Evolutionary conservation across 257 asterid species (phyloP).

Genomic region (Galeopsis tetrahit): DNA sequence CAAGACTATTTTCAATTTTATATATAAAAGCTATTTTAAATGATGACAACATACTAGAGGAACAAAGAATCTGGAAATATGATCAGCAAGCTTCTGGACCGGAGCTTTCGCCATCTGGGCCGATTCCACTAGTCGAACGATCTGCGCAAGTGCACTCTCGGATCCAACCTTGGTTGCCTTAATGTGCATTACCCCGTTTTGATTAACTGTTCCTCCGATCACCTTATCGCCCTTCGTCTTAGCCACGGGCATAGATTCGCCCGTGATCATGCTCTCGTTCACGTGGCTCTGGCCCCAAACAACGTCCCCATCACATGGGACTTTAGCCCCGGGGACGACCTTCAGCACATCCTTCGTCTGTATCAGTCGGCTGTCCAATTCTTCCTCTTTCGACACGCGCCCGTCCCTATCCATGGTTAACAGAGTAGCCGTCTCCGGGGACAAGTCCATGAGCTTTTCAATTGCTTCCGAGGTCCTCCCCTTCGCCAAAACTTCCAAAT

Average conservation of each 20-base stretch:
- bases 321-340: slow-evolving; percentile 68
- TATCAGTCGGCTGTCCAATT: slow-evolving; percentile 56
- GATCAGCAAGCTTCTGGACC: slow-evolving; percentile 70
- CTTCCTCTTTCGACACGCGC: slow-evolving; percentile 54
- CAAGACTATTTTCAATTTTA: too few species aligned
- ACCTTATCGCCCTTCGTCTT: slow-evolving; percentile 55
- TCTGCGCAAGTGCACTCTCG: slow-evolving; percentile 69
- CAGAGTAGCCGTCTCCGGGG: slow-evolving; percentile 59
- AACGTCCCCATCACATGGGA: slow-evolving; percentile 66
- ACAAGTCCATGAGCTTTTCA: slow-evolving; percentile 64
- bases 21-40: too few species aligned
- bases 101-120: slow-evolving; percentile 78
- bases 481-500: slow-evolving; percentile 67
- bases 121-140: slow-evolving; percentile 65
- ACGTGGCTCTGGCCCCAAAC: slow-evolving; percentile 67
- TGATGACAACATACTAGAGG: slow-evolving; percentile 49
- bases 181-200: slow-evolving; percentile 56
- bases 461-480: slow-evolving; percentile 79
- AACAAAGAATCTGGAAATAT: slow-evolving; percentile 62
- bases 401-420: slow-evolving; percentile 46
- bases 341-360: slow-evolving; percentile 65
- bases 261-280: slow-evolving; percentile 77
- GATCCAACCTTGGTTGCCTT: slow-evolving; percentile 74
- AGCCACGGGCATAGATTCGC: slow-evolving; percentile 59
- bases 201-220: slow-evolving; percentile 68